phyloP scores from a whole-genome alignment of 2,329 filamentous ascomycete species.

The Apiospora sp. region DNA sequence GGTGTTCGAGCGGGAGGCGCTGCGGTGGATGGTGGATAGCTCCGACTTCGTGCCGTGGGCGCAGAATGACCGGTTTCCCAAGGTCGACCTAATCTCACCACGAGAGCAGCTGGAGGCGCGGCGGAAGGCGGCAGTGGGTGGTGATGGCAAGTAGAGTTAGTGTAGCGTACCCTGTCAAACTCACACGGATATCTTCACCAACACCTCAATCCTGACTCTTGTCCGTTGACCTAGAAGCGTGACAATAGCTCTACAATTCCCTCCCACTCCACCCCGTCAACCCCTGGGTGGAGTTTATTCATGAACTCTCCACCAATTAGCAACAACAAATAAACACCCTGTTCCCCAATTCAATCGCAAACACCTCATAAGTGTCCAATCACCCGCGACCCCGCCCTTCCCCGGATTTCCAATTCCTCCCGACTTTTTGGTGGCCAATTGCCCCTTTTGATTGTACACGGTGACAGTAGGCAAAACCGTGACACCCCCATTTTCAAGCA shows the following conservation, averaged over 20 bases:
- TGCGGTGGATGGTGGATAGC: slow-evolving; percentile 43
- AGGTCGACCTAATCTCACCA: slow-evolving; percentile 11
- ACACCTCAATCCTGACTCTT: too few relatives aligned
- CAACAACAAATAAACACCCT: not conserved
- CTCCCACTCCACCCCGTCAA: too few relatives aligned
- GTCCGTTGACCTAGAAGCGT: too few relatives aligned
- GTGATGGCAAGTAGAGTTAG: not conserved
- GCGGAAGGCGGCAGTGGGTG: not conserved
- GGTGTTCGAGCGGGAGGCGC: slow-evolving; percentile 40
- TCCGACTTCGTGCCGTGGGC: slow-evolving; percentile 25
- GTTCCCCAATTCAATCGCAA: not conserved
- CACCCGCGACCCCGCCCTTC: not conserved
- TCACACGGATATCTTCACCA: too few relatives aligned
- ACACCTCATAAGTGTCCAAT: not conserved
- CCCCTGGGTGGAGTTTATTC: not conserved
- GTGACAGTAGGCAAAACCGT: too few relatives aligned
- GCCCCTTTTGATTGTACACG: too few relatives aligned
- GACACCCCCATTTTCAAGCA: too few relatives aligned
- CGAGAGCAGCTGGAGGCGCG: slow-evolving; percentile 24
- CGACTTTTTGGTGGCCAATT: too few relatives aligned
- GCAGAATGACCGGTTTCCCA: slow-evolving; percentile 37
- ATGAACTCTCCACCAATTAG: not conserved
- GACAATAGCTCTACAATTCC: too few relatives aligned
- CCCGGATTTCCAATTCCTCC: too few relatives aligned
- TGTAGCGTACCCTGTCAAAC: not conserved